Evolutionary conservation across 2,329 filamentous ascomycete species (phyloP).

Genomic region (Fusarium nanum): DNA sequence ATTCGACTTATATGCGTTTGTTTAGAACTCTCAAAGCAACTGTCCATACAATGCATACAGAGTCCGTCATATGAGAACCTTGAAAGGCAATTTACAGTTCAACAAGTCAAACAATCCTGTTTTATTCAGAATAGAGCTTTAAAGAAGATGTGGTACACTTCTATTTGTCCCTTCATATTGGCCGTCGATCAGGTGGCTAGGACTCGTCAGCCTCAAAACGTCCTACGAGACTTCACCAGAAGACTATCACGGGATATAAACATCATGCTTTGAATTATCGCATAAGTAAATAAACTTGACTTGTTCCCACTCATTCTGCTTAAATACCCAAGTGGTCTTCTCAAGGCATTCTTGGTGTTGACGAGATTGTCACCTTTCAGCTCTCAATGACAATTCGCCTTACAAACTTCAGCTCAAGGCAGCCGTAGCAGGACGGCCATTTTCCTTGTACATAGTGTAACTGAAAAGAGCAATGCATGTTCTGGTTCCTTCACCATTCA

Average conservation of each 20-base stretch:
- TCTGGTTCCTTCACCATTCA: no score
- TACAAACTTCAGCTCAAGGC: no score
- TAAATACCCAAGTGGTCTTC: fast-evolving
- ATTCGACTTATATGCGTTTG: background rate
- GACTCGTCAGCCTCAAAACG: background rate
- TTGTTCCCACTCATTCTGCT: fast-evolving
- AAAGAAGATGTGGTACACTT: background rate
- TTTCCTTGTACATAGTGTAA: no score
- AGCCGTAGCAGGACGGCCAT: no score
- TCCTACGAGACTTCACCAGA: background rate
- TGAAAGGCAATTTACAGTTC: background rate
- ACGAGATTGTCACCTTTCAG: no score
- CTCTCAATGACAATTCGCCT: no score
- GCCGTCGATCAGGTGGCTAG: background rate
- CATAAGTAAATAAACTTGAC: background rate
- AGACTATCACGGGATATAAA: background rate
- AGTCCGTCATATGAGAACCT: background rate
- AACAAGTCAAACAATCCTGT: background rate
- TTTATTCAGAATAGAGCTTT: background rate
- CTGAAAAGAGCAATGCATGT: no score
- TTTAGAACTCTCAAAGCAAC: background rate
- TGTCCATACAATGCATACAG: background rate
- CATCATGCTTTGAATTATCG: background rate
- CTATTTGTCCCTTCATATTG: background rate
- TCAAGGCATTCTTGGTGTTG: no score